Base-by-base conservation (phyloP, 116 monocot genomes). In the Dioscorea cayenensis region DNA sequence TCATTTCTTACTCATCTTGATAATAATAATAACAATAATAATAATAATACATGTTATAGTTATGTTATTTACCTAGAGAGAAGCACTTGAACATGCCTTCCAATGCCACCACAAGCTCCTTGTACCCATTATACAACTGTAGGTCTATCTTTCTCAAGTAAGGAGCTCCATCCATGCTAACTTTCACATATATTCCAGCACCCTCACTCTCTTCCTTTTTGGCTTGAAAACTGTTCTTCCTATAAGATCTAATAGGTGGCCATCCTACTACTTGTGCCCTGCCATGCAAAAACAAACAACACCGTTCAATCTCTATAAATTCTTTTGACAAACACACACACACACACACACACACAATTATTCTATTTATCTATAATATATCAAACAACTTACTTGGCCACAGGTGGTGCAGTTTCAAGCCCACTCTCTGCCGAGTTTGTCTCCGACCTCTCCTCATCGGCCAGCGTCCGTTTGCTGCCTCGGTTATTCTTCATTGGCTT, bases 121-220 rank as follows among this genome's bases (percentile, higher is more conserved):
- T 64, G 72, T 83, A 83, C 13, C 83, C 74, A 71, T 79, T 76
- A 68, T 83, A 83, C 28, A 72, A 43, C 10, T 75, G 72, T 2
- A 83, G 79, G 63, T 83, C 83, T 5, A 83, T 67, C 68, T 83
- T 82, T 20, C 82, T 69, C 61, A 78, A 63, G 52, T 82, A 82
- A 14, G 82, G 82, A 28, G 82, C 82, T 13, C 82, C 82, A 35
- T 82, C 82, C 82, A 82, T 82, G 78, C 79, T 76, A 22, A 83
- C 83, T 48, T 83, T 83, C 62, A 83, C 79, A n/a, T 66, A 83
- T 21, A 72, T 35, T 20, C 64, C 79, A 16, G 63, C 29, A 5
- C 71, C 68, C 49, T 63, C 65, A 11, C 63, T 21, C 69, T 72
- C 71, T 5, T 7, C 65, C 73, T 77, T 72, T 74, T 49, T 82